A percentile compares a stretch with the other conserved stretches of the same genome.
These are phyloP conservation scores for Peltaster fructicola DNA, from an alignment of 2,329 filamentous ascomycete species.

Conservation along the genomic window DNA sequence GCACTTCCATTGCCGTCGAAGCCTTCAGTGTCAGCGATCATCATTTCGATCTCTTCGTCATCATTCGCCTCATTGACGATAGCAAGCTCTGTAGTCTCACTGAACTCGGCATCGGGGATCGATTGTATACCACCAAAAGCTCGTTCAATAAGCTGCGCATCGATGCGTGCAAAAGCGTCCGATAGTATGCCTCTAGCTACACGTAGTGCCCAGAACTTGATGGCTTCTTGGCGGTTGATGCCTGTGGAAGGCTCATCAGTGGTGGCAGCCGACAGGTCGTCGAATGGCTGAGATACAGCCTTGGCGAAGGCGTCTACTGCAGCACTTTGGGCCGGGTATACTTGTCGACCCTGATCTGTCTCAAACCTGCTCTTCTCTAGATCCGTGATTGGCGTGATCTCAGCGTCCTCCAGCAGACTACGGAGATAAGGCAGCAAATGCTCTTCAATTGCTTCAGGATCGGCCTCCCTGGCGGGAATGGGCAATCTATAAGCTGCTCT, in stretches of 20 bases:
- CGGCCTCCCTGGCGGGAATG: slow-evolving; percentile 31
- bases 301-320: slow-evolving; percentile 40
- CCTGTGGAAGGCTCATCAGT: slow-evolving; percentile 7
- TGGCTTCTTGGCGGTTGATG: slow-evolving; percentile 17
- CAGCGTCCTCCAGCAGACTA: slow-evolving; percentile 31
- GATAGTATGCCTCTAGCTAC: slow-evolving; percentile 42
- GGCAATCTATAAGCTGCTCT: slow-evolving; percentile 26
- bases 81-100: slow-evolving; percentile 9
- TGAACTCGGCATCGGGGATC: slow-evolving; percentile 26
- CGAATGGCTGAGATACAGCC: slow-evolving; percentile 35
- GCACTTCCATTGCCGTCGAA: too few relatives aligned
- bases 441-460: slow-evolving; percentile 36
- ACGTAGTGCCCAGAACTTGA: slow-evolving; percentile 40
- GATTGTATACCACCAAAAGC: slow-evolving; percentile 47
- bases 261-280: slow-evolving; percentile 28
- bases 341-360: slow-evolving; percentile 32
- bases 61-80: slow-evolving; percentile 5
- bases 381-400: slow-evolving; percentile 35
- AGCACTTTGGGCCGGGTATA: slow-evolving; percentile 35
- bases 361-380: slow-evolving; percentile 42
- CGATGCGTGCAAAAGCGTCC: slow-evolving; percentile 37
- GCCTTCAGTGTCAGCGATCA: not conserved
- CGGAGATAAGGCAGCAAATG: slow-evolving; percentile 42
- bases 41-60: not conserved
- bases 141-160: slow-evolving; percentile 39